Conservation (phyloP, 352 stramenopile genomes). For the Phytophthora tubulina region DNA sequence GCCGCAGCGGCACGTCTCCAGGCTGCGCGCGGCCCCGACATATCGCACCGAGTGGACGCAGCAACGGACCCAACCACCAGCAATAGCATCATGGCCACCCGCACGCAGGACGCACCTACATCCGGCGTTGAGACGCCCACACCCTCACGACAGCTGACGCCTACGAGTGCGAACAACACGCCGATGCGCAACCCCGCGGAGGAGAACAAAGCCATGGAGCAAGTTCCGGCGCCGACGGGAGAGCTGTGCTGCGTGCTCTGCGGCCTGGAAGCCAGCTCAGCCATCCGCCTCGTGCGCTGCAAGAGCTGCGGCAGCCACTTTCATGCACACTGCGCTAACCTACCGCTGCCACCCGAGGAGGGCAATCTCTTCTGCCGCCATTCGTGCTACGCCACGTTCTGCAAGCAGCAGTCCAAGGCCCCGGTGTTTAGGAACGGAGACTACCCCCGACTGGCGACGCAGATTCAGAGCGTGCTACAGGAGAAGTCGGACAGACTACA, state of each 20-base stretch:
- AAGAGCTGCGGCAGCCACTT: constrained; percentile 62
- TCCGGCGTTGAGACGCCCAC: constrained; percentile 5
- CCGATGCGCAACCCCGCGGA: constrained; percentile 6
- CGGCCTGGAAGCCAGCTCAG: constrained; percentile 28
- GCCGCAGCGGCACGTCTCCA: constrained; percentile 5
- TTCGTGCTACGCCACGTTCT: constrained; percentile 66
- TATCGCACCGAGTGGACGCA: not conserved
- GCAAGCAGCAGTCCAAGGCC: constrained; percentile 37
- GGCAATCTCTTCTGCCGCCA: constrained; percentile 76
- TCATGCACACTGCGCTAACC: constrained; percentile 71
- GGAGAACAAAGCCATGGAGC: constrained; percentile 15
- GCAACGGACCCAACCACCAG: constrained; percentile 5
- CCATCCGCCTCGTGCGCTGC: constrained; percentile 61
- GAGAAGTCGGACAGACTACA: constrained; percentile 44
- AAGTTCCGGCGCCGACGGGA: not conserved
- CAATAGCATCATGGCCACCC: constrained; percentile 30
- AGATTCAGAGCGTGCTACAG: constrained; percentile 56
- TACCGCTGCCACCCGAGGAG: constrained; percentile 70
- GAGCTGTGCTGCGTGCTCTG: constrained; percentile 43
- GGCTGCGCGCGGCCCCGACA: not conserved
- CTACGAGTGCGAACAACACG: constrained; percentile 20
- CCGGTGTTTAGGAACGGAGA: constrained; percentile 42
- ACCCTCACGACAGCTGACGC: constrained; percentile 15
- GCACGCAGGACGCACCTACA: constrained; percentile 17
- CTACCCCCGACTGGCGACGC: constrained; percentile 54